These are phyloP conservation scores for Inga leiocalycina DNA, from an alignment of 306 rosid genomes.

Conservation along the genomic window DNA sequence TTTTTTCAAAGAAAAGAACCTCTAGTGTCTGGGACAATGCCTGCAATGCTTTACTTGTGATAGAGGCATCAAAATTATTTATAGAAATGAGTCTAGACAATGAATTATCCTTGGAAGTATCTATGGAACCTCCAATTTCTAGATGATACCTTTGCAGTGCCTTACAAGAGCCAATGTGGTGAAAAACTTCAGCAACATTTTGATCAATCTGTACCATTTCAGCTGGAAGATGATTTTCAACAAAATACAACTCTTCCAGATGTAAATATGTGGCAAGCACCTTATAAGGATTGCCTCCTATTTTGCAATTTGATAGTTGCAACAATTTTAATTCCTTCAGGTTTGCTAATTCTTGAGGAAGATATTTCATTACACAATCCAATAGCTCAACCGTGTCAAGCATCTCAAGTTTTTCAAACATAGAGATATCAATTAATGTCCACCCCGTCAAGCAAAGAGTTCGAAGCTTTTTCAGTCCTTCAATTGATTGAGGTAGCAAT, in stretches of 20 bases:
- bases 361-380: background rate
- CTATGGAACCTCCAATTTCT: background rate
- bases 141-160: background rate
- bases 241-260: conserved; percentile 2
- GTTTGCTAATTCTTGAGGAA: background rate
- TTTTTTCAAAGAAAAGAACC: too few relatives aligned
- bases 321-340: background rate
- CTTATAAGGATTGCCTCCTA: background rate
- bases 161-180: background rate
- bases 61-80: background rate
- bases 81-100: background rate
- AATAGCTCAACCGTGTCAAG: background rate
- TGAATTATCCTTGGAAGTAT: background rate
- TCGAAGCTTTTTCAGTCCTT: background rate
- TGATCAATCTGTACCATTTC: background rate
- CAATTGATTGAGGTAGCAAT: background rate
- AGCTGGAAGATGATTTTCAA: too few relatives aligned
- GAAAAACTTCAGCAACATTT: background rate
- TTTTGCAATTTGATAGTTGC: background rate
- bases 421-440: background rate
- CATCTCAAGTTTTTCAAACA: background rate
- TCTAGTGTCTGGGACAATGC: too few relatives aligned
- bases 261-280: background rate
- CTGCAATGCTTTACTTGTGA: background rate
- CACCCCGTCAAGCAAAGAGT: background rate